A percentile compares a stretch with the other conserved stretches of the same genome.
Evolutionary conservation across 176 grass and related monocot genomes (phyloP).

Genomic region (Rhynchospora breviuscula): DNA sequence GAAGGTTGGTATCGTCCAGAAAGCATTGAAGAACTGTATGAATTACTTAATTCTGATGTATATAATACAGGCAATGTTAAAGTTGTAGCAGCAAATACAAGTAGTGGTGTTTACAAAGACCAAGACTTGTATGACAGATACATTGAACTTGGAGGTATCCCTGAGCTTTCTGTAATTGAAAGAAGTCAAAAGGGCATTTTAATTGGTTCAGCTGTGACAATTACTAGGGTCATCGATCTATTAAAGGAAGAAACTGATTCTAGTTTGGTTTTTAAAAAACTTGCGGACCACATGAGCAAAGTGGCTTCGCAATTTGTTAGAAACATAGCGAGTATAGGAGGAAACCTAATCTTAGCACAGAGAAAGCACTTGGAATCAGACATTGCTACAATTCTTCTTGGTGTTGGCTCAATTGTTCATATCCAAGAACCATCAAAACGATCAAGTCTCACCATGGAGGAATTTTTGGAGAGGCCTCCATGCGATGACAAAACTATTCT

Average conservation of each 20-base stretch:
- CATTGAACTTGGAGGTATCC: conserved; percentile 31
- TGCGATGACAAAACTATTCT: conserved; percentile 28
- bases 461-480: conserved; percentile 35
- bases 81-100: conserved; percentile 33
- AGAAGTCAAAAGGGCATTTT: conserved; percentile 12
- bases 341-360: conserved; percentile 38
- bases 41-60: conserved; percentile 8
- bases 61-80: conserved; percentile 19
- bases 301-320: conserved; percentile 35
- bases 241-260: conserved; percentile 12
- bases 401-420: conserved; percentile 26
- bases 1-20: conserved; percentile 18
- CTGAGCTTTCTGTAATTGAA: conserved; percentile 27
- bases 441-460: conserved; percentile 26
- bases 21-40: conserved; percentile 30
- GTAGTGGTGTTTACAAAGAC: conserved; percentile 38
- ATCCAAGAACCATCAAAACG: conserved; percentile 27
- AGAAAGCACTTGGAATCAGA: conserved; percentile 33
- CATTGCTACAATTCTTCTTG: conserved; percentile 43
- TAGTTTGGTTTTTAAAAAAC: conserved; percentile 25
- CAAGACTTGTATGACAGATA: conserved; percentile 32
- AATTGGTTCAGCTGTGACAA: conserved; percentile 37
- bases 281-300: conserved; percentile 39
- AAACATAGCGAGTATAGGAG: conserved; percentile 42
- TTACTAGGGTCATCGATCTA: conserved; percentile 33